Conservation (phyloP, 139 green algal genomes). For the Chlorella sp. region DNA sequence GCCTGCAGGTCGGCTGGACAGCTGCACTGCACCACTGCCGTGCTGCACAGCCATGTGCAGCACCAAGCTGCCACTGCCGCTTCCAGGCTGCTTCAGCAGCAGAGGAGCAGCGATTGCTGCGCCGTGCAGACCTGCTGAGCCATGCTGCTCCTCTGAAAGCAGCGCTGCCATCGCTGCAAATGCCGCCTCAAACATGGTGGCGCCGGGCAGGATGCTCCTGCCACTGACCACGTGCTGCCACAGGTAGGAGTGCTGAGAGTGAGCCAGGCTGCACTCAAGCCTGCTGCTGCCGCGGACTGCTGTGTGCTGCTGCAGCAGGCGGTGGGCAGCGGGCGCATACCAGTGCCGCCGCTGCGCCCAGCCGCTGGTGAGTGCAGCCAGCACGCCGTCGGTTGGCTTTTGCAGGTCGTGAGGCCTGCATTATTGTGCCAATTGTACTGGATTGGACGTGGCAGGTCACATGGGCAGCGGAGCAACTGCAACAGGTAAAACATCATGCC, state of each 20-base stretch:
- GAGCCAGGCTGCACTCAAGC: conserved; percentile 37
- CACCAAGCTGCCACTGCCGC: not conserved
- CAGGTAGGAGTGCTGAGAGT: conserved; percentile 47
- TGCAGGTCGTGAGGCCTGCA: not conserved
- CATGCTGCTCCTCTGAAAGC: not conserved
- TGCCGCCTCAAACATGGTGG: conserved; percentile 70
- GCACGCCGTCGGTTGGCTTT: too few relatives aligned
- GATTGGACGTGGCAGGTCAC: too few relatives aligned
- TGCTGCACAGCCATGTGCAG: not conserved
- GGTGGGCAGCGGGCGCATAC: conserved; percentile 7
- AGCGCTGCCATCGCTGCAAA: conserved; percentile 24
- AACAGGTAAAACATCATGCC: too few relatives aligned
- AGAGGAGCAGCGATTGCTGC: not conserved
- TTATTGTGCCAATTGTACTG: too few relatives aligned
- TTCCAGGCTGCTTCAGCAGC: not conserved
- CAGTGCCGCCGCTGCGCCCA: conserved; percentile 40
- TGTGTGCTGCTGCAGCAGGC: conserved; percentile 19
- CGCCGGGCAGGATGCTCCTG: conserved; percentile 60
- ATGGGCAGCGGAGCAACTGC: too few relatives aligned
- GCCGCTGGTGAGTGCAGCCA: not conserved
- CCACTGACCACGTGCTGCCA: conserved; percentile 65
- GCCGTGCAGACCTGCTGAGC: not conserved
- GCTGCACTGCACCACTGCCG: not conserved
- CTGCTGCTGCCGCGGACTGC: not conserved
- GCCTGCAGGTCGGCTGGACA: not conserved